Percentiles rank a stretch among this genome's conserved stretches.
phyloP scores from a whole-genome alignment of 257 asterid genomes.

The Plantago elongata region DNA sequence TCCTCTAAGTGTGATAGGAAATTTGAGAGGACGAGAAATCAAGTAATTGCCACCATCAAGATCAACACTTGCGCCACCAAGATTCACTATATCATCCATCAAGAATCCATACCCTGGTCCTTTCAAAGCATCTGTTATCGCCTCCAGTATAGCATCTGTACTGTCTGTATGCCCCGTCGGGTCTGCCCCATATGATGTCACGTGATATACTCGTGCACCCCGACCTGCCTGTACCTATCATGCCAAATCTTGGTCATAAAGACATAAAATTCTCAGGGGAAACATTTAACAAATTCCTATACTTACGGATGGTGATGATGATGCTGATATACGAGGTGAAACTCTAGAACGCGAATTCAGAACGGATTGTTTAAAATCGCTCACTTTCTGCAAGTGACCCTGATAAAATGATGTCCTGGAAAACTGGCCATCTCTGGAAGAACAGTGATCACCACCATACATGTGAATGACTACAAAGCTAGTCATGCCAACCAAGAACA shows the following conservation, averaged over 20 bases:
- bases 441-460: constrained; percentile 14
- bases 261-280: background rate
- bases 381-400: constrained; percentile 16
- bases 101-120: constrained; percentile 55
- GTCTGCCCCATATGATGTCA: constrained; percentile 80
- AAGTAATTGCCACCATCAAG: constrained; percentile 85
- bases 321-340: constrained; percentile 1
- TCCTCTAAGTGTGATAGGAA: constrained; percentile 61
- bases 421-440: background rate
- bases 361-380: constrained; percentile 19
- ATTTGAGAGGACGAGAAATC: constrained; percentile 63
- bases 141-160: constrained; percentile 56
- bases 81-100: constrained; percentile 53
- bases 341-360: constrained; percentile 8
- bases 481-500: constrained; percentile 14
- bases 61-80: constrained; percentile 77
- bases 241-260: background rate
- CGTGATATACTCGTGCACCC: constrained; percentile 44
- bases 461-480: constrained; percentile 17
- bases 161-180: constrained; percentile 69
- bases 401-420: constrained; percentile 5
- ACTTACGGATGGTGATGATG: background rate
- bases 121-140: constrained; percentile 56
- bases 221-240: constrained; percentile 22
- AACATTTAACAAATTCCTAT: background rate